Percentiles rank a stretch among this genome's conserved stretches.
Conservation (phyloP, 2,329 filamentous ascomycete genomes). For the Trichophaea hybrida region DNA sequence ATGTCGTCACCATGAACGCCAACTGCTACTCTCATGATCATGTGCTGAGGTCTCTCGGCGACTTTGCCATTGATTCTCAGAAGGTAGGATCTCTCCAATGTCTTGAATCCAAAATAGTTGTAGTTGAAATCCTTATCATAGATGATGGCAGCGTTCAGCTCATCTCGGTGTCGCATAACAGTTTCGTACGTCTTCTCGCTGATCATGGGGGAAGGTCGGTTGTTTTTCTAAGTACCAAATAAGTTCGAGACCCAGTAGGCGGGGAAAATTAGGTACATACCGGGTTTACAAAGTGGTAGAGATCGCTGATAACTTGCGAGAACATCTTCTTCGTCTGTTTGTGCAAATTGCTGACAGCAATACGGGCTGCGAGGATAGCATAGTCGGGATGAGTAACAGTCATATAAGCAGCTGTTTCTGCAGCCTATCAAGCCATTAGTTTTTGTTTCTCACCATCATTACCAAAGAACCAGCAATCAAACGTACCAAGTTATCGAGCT, state of each 20-base stretch:
- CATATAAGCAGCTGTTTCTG: constrained; percentile 99
- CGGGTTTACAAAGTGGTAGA: constrained; percentile 92
- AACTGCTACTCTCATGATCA: constrained; percentile 98
- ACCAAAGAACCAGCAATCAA: not conserved
- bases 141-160: constrained; percentile 96
- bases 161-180: constrained; percentile 89
- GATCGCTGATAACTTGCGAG: constrained; percentile 82
- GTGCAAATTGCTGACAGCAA: constrained; percentile 97
- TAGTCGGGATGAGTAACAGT: constrained; percentile 98
- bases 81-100: constrained; percentile 90
- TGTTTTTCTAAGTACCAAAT: constrained; percentile 46
- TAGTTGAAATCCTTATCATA: constrained; percentile 99
- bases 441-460: not conserved
- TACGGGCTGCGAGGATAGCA: constrained; percentile 92
- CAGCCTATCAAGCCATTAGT: constrained; percentile 47
- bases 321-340: constrained; percentile 99
- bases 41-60: constrained; percentile 92
- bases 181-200: constrained; percentile 78
- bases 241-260: not conserved
- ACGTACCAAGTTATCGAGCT: constrained; percentile 90
- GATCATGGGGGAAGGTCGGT: constrained; percentile 78
- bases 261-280: constrained; percentile 12
- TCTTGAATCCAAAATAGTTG: constrained; percentile 99
- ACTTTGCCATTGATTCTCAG: constrained; percentile 92
- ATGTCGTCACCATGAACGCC: constrained; percentile 93